Evolutionary conservation across 2,329 filamentous ascomycete species (phyloP), one percentile per base, ranked within the genome.

Genomic region (Alternaria conjuncta): DNA sequence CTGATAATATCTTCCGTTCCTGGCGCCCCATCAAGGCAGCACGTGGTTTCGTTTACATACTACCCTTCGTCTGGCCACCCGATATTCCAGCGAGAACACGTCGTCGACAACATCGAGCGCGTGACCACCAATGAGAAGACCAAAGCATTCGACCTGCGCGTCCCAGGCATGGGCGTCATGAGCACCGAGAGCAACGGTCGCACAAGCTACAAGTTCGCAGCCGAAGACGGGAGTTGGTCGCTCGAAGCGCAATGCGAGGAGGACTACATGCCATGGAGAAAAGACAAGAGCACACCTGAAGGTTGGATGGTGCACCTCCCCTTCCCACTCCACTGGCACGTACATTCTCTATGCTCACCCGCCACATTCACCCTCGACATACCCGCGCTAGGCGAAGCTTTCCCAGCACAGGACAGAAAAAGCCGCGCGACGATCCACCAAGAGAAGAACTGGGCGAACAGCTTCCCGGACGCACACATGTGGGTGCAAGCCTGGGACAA

Each of bases 301-400:
- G 80, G 81, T 43, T 76, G 75, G 63, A 76, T 86, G n/a, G 79
- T 82, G 5, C 62, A 81, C 20, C 74, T 86, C 0, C 83, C 83
- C 1, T 71, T 86, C 0, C 84, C 84, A 2, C 70, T 86, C 3
- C 84, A 86, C 64, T 86, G 84, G 84, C 83, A 85, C 64, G 84
- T 86, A 5, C 82, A 85, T 30, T 83, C 82, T 2, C 76, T 84
- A 8, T 77, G 71, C 43, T 84, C 83, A 2, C 69, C 76, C 1
- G 80, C 79, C 55, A 71, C 73, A 4, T 83, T 82, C 71, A 67
- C 65, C 5, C 75, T 86, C 43, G 65, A 68, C 5, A 80, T 85
- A 6, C 75, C 80, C 2, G 66, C 71, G 5, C 57, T 76, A 5
- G 67, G 64, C 11, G 41, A 71, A 66, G 58, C 62, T 2, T 67